Base-by-base conservation (phyloP, 2,329 filamentous ascomycete species). In the Lecanicillium sp. region DNA sequence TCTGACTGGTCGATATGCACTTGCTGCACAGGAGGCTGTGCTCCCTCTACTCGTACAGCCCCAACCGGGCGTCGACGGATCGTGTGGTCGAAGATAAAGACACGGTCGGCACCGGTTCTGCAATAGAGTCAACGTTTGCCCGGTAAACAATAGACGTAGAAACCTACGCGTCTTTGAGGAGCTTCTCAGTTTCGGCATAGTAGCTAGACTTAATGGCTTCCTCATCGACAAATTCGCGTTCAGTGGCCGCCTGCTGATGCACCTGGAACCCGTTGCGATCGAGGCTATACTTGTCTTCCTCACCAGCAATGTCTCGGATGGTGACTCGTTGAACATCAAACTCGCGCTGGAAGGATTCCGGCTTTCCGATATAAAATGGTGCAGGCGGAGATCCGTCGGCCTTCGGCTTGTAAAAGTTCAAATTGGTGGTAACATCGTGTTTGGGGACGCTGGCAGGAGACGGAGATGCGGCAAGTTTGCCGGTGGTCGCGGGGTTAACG, bases 181-280 rank as follows among this genome's bases (percentile, higher is more conserved):
- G 62, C 41, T 79, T 66, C 60, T 87, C 81, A 3, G 86, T 79
- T 60, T 90, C 86, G 0, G 83, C 76, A 63, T 90, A 90, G 66
- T 90, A 90, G 5, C 74, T 69, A 4, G 68, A 59, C 59, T 80
- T 75, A 62, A 90, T 83, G 26, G 73, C 71, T 1, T 75, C 75
- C 44, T 86, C 81, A 54, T 84, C 76, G 2, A 55, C 2, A 48
- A 71, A 71, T 23, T 65, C 60, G 51, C 65, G 66, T 56, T 70
- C 67, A 8, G 54, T 49, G 2, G 62, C 58, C 0, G 51, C 40
- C 27, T 66, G 60, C 1, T 42, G 53, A 27, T 61, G 48, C 24
- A 67, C 54, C 47, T 69, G 62, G 54, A 71, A 71, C 1, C 67
- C 67, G 23, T 67, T 58, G 35, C 51, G 52, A 49, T 71, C 68